These are phyloP conservation scores for Pythium aristosporum DNA, from an alignment of 352 stramenopile genomes.

Conservation along the genomic window DNA sequence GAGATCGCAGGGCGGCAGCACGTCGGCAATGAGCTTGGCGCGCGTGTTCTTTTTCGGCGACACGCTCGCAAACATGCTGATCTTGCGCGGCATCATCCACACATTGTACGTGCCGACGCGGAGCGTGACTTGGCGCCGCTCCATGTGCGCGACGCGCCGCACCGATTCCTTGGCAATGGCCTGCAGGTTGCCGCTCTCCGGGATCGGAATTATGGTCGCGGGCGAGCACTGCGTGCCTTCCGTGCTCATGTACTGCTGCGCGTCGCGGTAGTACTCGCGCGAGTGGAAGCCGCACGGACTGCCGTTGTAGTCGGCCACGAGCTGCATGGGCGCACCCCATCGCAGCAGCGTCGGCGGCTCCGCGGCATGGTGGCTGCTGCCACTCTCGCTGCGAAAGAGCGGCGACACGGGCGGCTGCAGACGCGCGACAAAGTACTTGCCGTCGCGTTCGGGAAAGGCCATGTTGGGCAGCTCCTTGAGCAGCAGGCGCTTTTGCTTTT, in stretches of 20 bases:
- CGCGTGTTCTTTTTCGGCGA: constrained; percentile 79
- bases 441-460: constrained; percentile 47
- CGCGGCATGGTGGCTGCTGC: constrained; percentile 3
- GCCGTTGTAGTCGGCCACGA: constrained; percentile 56
- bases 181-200: constrained; percentile 61
- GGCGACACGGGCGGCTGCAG: constrained; percentile 10
- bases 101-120: constrained; percentile 79
- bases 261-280: constrained; percentile 79
- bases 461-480: constrained; percentile 79
- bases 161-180: constrained; percentile 74
- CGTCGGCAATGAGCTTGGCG: constrained; percentile 62
- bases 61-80: constrained; percentile 67
- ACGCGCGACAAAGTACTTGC: constrained; percentile 58
- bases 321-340: constrained; percentile 61
- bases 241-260: constrained; percentile 69
- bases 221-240: constrained; percentile 36
- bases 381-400: constrained; percentile 9
- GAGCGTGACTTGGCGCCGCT: constrained; percentile 52
- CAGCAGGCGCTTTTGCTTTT: constrained; percentile 45
- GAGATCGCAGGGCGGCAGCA: constrained; percentile 64
- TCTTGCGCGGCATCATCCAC: constrained; percentile 82
- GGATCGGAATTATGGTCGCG: constrained; percentile 65
- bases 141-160: constrained; percentile 54
- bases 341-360: constrained; percentile 43
- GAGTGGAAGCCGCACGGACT: constrained; percentile 58